These are phyloP conservation scores for Globisporangium barbulae DNA, from an alignment of 352 stramenopile species.

Conservation along the genomic window DNA sequence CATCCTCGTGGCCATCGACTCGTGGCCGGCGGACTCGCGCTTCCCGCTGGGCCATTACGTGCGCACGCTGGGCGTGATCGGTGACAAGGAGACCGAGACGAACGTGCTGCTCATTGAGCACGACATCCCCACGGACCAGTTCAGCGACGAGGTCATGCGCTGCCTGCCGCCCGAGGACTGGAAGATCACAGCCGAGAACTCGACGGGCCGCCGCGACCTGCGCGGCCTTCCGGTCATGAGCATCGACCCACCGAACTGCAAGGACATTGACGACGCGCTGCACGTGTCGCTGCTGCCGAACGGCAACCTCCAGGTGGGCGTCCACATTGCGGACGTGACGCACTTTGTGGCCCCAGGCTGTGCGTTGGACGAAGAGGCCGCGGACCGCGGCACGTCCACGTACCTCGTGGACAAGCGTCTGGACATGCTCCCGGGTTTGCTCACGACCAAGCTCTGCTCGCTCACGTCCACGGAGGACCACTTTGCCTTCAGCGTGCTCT, in stretches of 20 bases:
- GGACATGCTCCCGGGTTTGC: conserved; percentile 97
- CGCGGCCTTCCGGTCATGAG: conserved; percentile 91
- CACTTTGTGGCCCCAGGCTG: conserved; percentile 96
- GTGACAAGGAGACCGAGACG: conserved; percentile 96
- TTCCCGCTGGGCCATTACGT: conserved; percentile 97
- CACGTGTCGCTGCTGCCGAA: conserved; percentile 92
- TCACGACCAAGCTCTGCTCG: conserved; percentile 98
- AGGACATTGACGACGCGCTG: conserved; percentile 99
- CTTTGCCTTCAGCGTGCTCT: conserved; percentile 81
- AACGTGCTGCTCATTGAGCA: conserved; percentile 96
- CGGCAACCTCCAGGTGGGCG: conserved; percentile 91
- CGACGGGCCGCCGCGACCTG: conserved; percentile 87
- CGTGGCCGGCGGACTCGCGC: conserved; percentile 85
- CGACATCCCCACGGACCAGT: conserved; percentile 90
- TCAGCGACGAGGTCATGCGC: conserved; percentile 87
- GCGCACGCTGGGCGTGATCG: conserved; percentile 92
- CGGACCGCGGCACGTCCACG: conserved; percentile 91
- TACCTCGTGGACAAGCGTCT: conserved; percentile 98
- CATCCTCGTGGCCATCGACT: conserved; percentile 94
- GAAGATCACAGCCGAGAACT: conserved; percentile 94
- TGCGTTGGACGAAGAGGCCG: conserved; percentile 94
- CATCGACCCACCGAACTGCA: conserved; percentile 88
- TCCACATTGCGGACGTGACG: conserved; percentile 99
- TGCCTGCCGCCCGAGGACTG: conserved; percentile 93
- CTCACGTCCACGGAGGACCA: conserved; percentile 82